A percentile compares a stretch with the other conserved stretches of the same genome.
Conservation (phyloP, 2,329 filamentous ascomycete species). For the Botryotinia globosa region DNA sequence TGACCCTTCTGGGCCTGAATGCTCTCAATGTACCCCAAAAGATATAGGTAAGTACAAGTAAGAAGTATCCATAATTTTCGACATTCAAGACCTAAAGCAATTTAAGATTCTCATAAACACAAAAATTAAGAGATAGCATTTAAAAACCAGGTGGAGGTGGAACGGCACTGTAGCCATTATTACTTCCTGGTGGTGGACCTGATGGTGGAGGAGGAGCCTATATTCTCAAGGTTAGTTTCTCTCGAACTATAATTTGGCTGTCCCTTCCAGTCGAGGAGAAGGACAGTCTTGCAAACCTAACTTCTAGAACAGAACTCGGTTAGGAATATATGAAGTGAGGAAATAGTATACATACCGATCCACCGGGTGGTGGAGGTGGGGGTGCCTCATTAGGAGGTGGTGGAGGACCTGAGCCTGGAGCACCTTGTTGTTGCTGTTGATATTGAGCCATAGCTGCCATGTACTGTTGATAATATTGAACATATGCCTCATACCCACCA, state of each 20-base stretch:
- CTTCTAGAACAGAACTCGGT: slow-evolving; percentile 1
- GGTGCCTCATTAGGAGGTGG: slow-evolving; percentile 55
- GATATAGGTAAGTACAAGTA: background rate
- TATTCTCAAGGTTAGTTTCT: slow-evolving; percentile 32
- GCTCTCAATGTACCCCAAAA: background rate
- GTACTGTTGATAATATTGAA: slow-evolving; percentile 73
- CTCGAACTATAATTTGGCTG: slow-evolving; percentile 3
- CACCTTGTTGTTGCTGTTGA: slow-evolving; percentile 43
- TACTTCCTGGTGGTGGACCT: slow-evolving; percentile 50
- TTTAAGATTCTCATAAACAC: background rate
- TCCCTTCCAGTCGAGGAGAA: background rate
- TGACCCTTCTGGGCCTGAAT: background rate
- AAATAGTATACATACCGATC: slow-evolving; percentile 31
- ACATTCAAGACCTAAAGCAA: background rate
- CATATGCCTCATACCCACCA: slow-evolving; percentile 77
- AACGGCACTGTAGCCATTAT: slow-evolving; percentile 58
- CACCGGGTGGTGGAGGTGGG: slow-evolving; percentile 60
- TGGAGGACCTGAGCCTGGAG: slow-evolving; percentile 46
- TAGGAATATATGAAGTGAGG: slow-evolving; percentile 2
- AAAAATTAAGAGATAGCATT: slow-evolving; percentile 13
- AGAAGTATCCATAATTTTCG: slow-evolving; percentile 15
- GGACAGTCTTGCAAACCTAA: slow-evolving; percentile 2
- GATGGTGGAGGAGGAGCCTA: slow-evolving; percentile 55
- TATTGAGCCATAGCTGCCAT: slow-evolving; percentile 54
- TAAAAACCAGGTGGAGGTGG: slow-evolving; percentile 51